These are phyloP conservation scores for Bryum argenteum DNA, from an alignment of 225 moss, liverwort and hornwort genomes.

Conservation along the genomic window DNA sequence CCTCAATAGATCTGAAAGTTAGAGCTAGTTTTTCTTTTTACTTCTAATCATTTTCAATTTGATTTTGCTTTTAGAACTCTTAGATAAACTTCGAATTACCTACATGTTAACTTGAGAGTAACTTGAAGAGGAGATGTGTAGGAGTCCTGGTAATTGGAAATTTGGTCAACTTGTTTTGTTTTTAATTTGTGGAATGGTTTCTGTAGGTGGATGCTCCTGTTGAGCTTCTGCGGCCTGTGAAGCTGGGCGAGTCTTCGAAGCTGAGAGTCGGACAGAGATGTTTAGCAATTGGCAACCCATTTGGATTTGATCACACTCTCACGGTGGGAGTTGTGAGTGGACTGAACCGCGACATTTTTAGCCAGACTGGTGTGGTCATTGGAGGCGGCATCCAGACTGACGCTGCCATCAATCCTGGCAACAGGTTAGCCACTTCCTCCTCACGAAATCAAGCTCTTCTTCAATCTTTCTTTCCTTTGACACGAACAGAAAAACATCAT, in stretches of 20 bases:
- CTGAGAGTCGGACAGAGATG: conserved; percentile 69
- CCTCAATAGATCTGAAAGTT: too few species aligned
- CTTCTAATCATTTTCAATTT: too few species aligned
- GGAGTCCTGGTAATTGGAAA: too few species aligned
- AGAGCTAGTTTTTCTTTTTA: too few species aligned
- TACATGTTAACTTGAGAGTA: too few species aligned
- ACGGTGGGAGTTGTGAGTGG: conserved; percentile 76
- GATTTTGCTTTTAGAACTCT: too few species aligned
- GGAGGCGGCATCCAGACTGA: conserved; percentile 76
- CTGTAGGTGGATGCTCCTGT: conserved; percentile 71
- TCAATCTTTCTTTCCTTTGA: neutral
- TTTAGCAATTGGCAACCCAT: conserved; percentile 71
- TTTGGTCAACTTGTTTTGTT: too few species aligned
- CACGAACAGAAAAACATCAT: neutral
- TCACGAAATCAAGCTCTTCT: conserved; percentile 1
- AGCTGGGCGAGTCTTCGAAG: conserved; percentile 66
- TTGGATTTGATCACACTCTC: conserved; percentile 73
- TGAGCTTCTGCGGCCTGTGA: conserved; percentile 68
- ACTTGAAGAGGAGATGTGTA: too few species aligned
- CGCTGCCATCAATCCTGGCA: conserved; percentile 77
- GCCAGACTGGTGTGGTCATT: conserved; percentile 71
- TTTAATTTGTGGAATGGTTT: too few species aligned
- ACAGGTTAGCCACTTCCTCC: conserved; percentile 38
- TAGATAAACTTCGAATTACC: too few species aligned
- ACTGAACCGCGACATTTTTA: conserved; percentile 66